Evolutionary conservation across 352 stramenopile genomes (phyloP).

Genomic region (Stramenopiles sp.): DNA sequence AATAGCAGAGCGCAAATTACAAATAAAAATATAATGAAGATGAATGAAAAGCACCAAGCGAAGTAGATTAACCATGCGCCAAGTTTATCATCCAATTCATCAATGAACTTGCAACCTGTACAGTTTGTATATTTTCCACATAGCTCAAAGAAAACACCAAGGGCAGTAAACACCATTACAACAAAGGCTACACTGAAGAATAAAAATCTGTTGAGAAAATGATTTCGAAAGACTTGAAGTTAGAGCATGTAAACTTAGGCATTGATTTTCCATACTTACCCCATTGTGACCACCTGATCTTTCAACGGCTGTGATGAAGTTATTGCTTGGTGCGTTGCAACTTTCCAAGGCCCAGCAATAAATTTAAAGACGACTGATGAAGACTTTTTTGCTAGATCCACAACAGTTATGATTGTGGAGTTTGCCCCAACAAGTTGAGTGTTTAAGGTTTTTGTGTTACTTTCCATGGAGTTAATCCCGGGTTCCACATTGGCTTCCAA

Average conservation of each 20-base stretch:
- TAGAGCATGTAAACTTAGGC: too few relatives aligned
- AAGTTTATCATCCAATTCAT: slow-evolving; percentile 2
- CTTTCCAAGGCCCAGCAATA: neutral
- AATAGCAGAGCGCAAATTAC: neutral
- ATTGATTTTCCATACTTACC: too few relatives aligned
- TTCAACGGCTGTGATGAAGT: neutral
- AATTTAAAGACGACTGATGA: neutral
- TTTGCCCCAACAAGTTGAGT: slow-evolving; percentile 4
- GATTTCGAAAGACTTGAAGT: too few relatives aligned
- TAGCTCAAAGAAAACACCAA: neutral
- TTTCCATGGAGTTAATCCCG: neutral
- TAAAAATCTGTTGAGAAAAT: too few relatives aligned
- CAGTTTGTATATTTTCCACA: slow-evolving; percentile 11
- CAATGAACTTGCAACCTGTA: neutral
- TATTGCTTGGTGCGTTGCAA: neutral
- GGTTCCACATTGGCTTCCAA: neutral
- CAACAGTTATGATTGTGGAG: neutral
- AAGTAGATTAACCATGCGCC: neutral
- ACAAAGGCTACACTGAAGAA: slow-evolving; percentile 4
- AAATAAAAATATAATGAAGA: slow-evolving; percentile 3
- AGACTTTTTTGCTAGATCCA: neutral
- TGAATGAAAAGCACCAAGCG: neutral
- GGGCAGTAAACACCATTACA: neutral
- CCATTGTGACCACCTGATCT: neutral
- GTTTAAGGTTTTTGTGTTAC: neutral